Percentiles rank a stretch among this genome's conserved stretches.
Evolutionary conservation across 2,329 filamentous ascomycete genomes (phyloP).

Genomic region (Colletotrichum chlorophyti): DNA sequence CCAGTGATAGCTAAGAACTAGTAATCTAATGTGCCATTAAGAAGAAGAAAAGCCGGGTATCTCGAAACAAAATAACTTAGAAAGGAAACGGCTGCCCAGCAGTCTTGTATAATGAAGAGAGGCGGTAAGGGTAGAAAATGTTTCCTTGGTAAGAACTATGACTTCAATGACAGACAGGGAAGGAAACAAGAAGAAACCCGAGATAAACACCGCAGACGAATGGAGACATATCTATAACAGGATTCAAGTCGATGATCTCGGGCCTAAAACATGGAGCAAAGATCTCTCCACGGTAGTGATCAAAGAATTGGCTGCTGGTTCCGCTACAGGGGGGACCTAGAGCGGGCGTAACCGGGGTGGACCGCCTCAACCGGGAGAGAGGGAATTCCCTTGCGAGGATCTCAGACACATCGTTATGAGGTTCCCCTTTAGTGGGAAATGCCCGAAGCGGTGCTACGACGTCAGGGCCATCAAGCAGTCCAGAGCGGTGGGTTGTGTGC

Average conservation of each 20-base stretch:
- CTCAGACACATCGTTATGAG: constrained; percentile 12
- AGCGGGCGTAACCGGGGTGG: neutral
- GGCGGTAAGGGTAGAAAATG: no score
- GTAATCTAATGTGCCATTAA: constrained; percentile 6
- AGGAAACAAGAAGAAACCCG: neutral
- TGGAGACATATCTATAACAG: constrained; percentile 5
- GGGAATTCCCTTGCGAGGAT: constrained; percentile 13
- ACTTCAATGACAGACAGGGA: no score
- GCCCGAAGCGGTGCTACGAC: no score
- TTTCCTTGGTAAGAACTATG: no score
- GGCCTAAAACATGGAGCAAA: constrained; percentile 15
- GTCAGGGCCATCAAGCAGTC: neutral
- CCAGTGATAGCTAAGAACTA: no score
- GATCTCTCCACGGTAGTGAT: neutral
- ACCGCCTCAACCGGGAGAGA: neutral
- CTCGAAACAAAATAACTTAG: neutral
- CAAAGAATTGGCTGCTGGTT: neutral
- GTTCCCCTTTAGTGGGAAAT: no score
- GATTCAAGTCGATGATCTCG: neutral
- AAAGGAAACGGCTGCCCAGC: neutral
- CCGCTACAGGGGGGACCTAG: neutral
- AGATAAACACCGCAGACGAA: constrained; percentile 1
- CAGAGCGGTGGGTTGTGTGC: no score
- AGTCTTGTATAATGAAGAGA: neutral
- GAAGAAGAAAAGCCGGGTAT: neutral